phyloP scores from a whole-genome alignment of 176 grass and related monocot genomes.

The Puya raimondii region DNA sequence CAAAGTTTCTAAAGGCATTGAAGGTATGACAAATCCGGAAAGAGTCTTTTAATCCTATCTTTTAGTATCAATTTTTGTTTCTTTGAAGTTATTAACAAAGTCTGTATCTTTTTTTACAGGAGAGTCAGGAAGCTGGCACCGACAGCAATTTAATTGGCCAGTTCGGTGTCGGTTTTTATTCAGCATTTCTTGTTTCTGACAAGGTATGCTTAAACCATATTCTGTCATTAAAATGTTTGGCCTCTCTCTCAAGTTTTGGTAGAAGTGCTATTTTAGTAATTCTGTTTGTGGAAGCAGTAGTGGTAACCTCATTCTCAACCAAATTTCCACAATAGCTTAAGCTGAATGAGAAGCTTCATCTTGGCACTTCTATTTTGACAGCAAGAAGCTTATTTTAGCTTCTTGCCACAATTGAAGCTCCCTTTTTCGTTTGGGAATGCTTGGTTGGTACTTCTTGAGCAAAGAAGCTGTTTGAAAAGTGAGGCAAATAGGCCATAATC shows the following conservation, averaged over 20 bases:
- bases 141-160: constrained; percentile 97
- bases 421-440: too few relatives aligned
- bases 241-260: too few relatives aligned
- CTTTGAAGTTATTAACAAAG: neutral
- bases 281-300: too few relatives aligned
- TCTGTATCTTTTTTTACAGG: constrained; percentile 34
- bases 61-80: neutral
- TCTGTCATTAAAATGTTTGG: neutral
- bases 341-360: neutral
- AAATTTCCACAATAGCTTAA: neutral
- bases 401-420: too few relatives aligned
- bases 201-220: constrained; percentile 39
- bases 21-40: constrained; percentile 44
- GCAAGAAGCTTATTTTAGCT: too few relatives aligned
- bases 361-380: too few relatives aligned
- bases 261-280: neutral
- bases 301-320: neutral
- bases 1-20: constrained; percentile 83
- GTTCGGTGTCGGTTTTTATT: constrained; percentile 99
- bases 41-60: neutral
- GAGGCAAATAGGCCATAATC: too few relatives aligned
- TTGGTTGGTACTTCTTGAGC: too few relatives aligned
- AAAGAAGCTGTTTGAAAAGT: too few relatives aligned
- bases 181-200: constrained; percentile 82
- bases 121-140: constrained; percentile 75